A percentile compares a stretch with the other conserved stretches of the same genome.
These are phyloP conservation scores for Pseudogymnoascus sp. DNA, from an alignment of 2,329 filamentous ascomycete genomes.

Conservation along the genomic window DNA sequence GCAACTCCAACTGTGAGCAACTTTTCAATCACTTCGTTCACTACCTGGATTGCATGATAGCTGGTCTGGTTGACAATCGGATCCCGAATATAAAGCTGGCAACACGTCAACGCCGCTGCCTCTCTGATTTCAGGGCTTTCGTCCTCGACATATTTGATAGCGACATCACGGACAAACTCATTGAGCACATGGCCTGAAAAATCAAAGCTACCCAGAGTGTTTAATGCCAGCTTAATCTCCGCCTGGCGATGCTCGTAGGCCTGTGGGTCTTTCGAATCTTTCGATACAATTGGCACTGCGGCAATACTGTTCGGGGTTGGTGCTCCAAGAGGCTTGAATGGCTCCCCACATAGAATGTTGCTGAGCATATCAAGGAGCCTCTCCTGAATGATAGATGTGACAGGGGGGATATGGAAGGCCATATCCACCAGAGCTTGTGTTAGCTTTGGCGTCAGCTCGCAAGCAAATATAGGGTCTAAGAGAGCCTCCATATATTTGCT, in stretches of 20 bases:
- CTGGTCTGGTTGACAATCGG: conserved; percentile 98
- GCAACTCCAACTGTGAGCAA: conserved; percentile 90
- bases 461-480: conserved; percentile 92
- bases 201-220: conserved; percentile 96
- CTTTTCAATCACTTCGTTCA: conserved; percentile 96
- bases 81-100: conserved; percentile 92
- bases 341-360: conserved; percentile 82
- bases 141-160: conserved; percentile 95
- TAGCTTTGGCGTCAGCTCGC: conserved; percentile 84
- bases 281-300: conserved; percentile 72
- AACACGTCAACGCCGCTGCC: conserved; percentile 91
- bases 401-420: conserved; percentile 96
- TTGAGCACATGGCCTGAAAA: conserved; percentile 90
- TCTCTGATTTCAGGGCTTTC: conserved; percentile 90
- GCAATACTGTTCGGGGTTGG: conserved; percentile 74
- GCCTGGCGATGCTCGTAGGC: conserved; percentile 73
- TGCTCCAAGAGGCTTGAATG: conserved; percentile 86
- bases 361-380: conserved; percentile 91
- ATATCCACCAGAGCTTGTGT: conserved; percentile 96
- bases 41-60: conserved; percentile 91
- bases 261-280: conserved; percentile 76
- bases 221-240: conserved; percentile 86
- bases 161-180: conserved; percentile 96
- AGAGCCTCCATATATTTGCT: conserved; percentile 98
- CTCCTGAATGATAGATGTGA: conserved; percentile 88